These are phyloP conservation scores for Ganoderma meredithae DNA, from an alignment of 1,284 basidiomycete species.

Conservation along the genomic window DNA sequence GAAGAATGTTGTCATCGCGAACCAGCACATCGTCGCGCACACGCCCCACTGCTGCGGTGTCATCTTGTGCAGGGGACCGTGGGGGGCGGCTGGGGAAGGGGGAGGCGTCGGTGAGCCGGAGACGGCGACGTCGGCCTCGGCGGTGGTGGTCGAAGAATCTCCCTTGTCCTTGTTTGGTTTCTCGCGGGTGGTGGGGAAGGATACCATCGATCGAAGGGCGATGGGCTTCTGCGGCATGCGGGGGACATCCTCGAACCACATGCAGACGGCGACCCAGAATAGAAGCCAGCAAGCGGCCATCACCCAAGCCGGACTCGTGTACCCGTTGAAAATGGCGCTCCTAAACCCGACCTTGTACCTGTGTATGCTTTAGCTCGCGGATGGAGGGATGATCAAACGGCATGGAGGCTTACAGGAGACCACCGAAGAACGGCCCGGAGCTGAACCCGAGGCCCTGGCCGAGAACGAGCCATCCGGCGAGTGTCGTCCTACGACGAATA, in stretches of 20 bases:
- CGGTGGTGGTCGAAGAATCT: background rate
- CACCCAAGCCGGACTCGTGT: constrained; percentile 72
- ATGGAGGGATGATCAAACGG: background rate
- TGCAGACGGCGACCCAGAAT: constrained; percentile 55
- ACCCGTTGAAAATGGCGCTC: constrained; percentile 61
- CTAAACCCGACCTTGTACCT: constrained; percentile 43
- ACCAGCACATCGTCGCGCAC: constrained; percentile 74
- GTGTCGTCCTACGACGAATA: constrained; percentile 65
- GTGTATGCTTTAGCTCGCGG: background rate
- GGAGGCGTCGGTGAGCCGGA: background rate
- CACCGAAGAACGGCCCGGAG: constrained; percentile 53
- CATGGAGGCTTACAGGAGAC: constrained; percentile 44
- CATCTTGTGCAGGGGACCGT: constrained; percentile 18
- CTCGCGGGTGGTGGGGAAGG: background rate
- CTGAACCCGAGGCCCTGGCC: constrained; percentile 72
- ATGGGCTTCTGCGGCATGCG: constrained; percentile 21
- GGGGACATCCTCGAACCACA: constrained; percentile 62
- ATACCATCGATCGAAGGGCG: constrained; percentile 21
- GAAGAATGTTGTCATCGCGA: constrained; percentile 78
- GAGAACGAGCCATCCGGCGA: constrained; percentile 69
- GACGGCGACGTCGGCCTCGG: constrained; percentile 13
- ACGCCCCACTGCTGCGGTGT: constrained; percentile 51
- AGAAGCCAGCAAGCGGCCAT: constrained; percentile 62
- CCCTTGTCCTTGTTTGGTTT: constrained; percentile 17
- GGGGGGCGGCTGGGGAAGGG: background rate